A percentile compares a stretch with the other conserved stretches of the same genome.
phyloP scores from a whole-genome alignment of 225 moss, liverwort and hornwort genomes.

The Antitrichia curtipendula region DNA sequence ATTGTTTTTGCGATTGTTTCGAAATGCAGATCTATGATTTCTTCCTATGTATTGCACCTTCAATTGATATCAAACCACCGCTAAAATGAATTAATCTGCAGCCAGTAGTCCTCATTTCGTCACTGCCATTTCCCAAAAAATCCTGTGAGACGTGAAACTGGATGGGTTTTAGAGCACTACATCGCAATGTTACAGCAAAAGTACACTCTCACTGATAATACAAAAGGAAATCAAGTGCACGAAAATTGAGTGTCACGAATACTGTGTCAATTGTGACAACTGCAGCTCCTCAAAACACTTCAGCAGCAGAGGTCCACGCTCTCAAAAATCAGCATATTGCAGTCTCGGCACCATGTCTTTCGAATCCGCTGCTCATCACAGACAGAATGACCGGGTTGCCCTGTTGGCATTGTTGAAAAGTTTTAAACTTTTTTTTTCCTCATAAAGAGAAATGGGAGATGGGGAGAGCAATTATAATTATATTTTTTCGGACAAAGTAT shows the following conservation, averaged over 20 bases:
- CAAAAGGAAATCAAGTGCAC: too few relatives aligned
- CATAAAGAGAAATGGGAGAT: too few relatives aligned
- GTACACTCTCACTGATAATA: background rate
- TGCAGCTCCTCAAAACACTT: background rate
- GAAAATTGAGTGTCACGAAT: background rate
- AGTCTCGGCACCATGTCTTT: background rate
- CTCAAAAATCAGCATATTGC: background rate
- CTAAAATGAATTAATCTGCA: too few relatives aligned
- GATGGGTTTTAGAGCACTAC: background rate
- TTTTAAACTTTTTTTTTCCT: background rate
- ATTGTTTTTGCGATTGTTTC: background rate
- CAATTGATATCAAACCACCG: background rate
- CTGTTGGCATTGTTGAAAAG: too few relatives aligned
- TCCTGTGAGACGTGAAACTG: background rate
- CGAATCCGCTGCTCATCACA: background rate
- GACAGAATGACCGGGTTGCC: background rate
- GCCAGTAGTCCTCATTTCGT: background rate
- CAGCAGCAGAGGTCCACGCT: background rate
- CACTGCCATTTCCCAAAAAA: background rate
- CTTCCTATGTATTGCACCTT: background rate
- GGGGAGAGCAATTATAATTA: too few relatives aligned
- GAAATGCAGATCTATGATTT: background rate
- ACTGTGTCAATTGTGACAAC: background rate
- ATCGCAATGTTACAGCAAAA: background rate
- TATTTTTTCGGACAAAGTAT: too few relatives aligned